Conservation (phyloP, 192 early-diverging fungal genomes). For the Podila epigama region DNA sequence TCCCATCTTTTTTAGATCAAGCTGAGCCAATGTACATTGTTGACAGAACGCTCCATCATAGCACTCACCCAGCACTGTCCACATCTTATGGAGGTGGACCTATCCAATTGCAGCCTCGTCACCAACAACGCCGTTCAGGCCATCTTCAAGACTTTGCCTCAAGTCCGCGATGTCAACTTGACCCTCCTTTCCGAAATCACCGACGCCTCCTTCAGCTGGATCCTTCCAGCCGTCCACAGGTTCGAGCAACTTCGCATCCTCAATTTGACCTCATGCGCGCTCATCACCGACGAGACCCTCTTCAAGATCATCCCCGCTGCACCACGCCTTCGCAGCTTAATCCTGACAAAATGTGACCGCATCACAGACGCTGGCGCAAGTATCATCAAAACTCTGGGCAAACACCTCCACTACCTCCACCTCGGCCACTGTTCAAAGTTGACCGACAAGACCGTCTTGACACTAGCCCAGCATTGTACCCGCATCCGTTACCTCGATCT, state of each 20-base stretch:
- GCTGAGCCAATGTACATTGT: slow-evolving; percentile 55
- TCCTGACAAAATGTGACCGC: slow-evolving; percentile 61
- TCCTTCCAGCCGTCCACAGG: slow-evolving; percentile 11
- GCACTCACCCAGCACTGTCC: slow-evolving; percentile 59
- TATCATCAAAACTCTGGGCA: slow-evolving; percentile 56
- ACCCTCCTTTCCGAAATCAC: slow-evolving; percentile 35
- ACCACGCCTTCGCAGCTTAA: slow-evolving; percentile 61
- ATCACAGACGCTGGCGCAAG: slow-evolving; percentile 61
- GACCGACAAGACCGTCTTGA: slow-evolving; percentile 58
- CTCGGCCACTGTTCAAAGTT: slow-evolving; percentile 62
- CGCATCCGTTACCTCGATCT: slow-evolving; percentile 65
- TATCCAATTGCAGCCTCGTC: slow-evolving; percentile 58
- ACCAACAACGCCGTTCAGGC: slow-evolving; percentile 52
- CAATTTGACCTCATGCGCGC: slow-evolving; percentile 54
- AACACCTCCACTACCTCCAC: slow-evolving; percentile 65
- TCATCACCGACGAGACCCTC: slow-evolving; percentile 59
- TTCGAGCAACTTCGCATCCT: slow-evolving; percentile 63
- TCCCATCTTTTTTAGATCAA: slow-evolving; percentile 54
- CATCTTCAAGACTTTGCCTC: slow-evolving; percentile 52
- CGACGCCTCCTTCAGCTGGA: slow-evolving; percentile 48
- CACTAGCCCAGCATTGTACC: slow-evolving; percentile 56
- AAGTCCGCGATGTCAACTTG: slow-evolving; percentile 62
- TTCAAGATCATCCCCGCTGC: slow-evolving; percentile 55
- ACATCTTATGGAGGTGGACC: slow-evolving; percentile 61
- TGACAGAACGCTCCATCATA: slow-evolving; percentile 57